Conservation (phyloP, 805 yeast species). For the Wickerhamiella cacticola region DNA sequence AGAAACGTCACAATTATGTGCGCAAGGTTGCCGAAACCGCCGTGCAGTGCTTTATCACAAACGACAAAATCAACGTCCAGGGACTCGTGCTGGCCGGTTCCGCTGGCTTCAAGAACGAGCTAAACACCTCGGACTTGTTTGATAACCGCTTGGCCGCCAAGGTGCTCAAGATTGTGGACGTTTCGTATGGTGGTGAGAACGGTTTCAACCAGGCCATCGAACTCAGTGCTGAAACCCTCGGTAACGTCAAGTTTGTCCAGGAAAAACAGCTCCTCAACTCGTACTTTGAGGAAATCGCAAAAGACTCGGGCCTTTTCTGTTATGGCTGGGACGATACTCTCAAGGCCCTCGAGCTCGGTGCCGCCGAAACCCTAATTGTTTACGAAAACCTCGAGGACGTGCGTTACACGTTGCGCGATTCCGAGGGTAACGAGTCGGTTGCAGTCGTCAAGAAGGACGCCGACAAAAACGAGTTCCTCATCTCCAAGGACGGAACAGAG, state of each 20-base stretch:
- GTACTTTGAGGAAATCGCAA: slow-evolving; percentile 95
- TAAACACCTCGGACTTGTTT: slow-evolving; percentile 83
- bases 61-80: slow-evolving; percentile 84
- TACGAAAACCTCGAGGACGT: slow-evolving; percentile 80
- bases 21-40: slow-evolving; percentile 98
- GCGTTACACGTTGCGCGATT: slow-evolving; percentile 72
- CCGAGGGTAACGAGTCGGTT: slow-evolving; percentile 65
- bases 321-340: slow-evolving; percentile 94
- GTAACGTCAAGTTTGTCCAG: slow-evolving; percentile 95
- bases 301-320: slow-evolving; percentile 95
- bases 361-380: slow-evolving; percentile 85
- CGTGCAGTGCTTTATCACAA: slow-evolving; percentile 91
- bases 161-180: slow-evolving; percentile 86
- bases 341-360: slow-evolving; percentile 92
- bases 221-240: slow-evolving; percentile 88
- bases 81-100: slow-evolving; percentile 97
- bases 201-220: slow-evolving; percentile 99
- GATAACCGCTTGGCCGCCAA: slow-evolving; percentile 80
- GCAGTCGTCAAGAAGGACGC: slow-evolving; percentile 62
- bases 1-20: slow-evolving; percentile 96
- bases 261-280: slow-evolving; percentile 88
- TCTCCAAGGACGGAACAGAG: slow-evolving; percentile 85
- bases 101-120: slow-evolving; percentile 95
- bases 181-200: slow-evolving; percentile 98
- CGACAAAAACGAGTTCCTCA: slow-evolving; percentile 59